A percentile compares a stretch with the other conserved stretches of the same genome.
Conservation (phyloP, 1,284 basidiomycete genomes). For the Pseudomicrostroma phylloplanum region DNA sequence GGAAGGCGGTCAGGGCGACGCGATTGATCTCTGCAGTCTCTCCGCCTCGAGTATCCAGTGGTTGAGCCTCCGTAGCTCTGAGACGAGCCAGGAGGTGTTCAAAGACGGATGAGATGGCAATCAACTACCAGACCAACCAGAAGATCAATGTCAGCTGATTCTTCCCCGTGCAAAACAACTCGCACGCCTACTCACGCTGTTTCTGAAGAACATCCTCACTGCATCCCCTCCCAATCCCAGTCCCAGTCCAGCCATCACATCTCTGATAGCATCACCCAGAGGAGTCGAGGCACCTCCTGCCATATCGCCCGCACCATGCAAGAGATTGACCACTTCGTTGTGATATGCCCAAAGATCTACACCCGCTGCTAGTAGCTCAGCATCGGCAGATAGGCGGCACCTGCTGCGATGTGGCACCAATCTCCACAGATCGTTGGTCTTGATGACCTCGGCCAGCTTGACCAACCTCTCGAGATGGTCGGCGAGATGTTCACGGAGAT, state of each 20-base stretch:
- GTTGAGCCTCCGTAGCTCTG: conserved; percentile 3
- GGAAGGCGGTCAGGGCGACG: conserved; percentile 64
- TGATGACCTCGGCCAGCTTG: conserved; percentile 76
- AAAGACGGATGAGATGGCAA: conserved; percentile 24
- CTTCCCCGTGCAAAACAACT: no score
- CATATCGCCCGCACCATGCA: neutral
- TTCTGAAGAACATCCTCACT: conserved; percentile 73
- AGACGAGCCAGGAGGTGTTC: conserved; percentile 19
- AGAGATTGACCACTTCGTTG: conserved; percentile 56
- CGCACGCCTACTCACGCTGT: conserved; percentile 48
- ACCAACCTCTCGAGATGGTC: conserved; percentile 69
- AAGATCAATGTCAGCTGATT: no score
- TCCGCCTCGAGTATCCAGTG: conserved; percentile 10
- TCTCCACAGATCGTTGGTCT: conserved; percentile 29
- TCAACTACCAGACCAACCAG: conserved; percentile 53
- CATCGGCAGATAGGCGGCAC: conserved; percentile 71
- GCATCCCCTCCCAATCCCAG: conserved; percentile 61
- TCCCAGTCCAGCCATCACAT: conserved; percentile 59
- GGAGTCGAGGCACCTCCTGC: conserved; percentile 18
- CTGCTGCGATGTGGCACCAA: conserved; percentile 75
- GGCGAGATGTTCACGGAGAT: conserved; percentile 71
- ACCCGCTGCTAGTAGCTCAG: conserved; percentile 77
- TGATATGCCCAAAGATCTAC: conserved; percentile 77
- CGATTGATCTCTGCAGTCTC: conserved; percentile 61
- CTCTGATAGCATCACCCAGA: conserved; percentile 57